Evolutionary conservation across 441 rosid species (phyloP), one percentile per base, ranked within the genome.

Genomic region (Adansonia gregorii): DNA sequence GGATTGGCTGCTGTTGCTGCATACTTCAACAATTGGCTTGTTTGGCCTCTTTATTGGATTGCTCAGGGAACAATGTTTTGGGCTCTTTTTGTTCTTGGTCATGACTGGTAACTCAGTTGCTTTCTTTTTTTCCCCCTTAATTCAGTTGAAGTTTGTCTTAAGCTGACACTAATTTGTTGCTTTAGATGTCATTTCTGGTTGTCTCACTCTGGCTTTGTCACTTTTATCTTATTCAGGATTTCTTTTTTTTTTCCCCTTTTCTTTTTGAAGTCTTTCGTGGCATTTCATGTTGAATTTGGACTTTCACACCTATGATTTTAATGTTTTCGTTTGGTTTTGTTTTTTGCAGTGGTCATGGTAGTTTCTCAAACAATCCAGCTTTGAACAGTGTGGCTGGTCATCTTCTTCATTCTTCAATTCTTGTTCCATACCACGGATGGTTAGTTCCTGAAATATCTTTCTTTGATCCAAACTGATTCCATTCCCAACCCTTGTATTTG

Each of bases 381-480:
- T 82, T 95, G 76, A 95, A 95, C 72, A 89, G 93, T 79, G 94
- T 94, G 56, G 89, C 87, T 17, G 99, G 98, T 24, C 98, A 95
- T 85, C 78, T 95, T 58, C 87, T 95, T 59, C 98, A 95, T 85
- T 95, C 97, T 45, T 92, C 99, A 45, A 94, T 95, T 72, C 90
- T 95, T 17, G 99, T 92, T 17, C 99, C 98, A 67, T 95, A 95
- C 75, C 95, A 95, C 88, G 99, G 98, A 85, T 95, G 99, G 99
- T 95, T 71, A 77, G 67, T 43, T 68, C 31, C 43, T 60, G 15
- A 61, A 14, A 0, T 4, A 8, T 2, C 12, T 8, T 55, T 7
- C 10, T 39, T 35, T 10, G 7, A 2, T 9, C 39, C 20, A 31
- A 54, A 10, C 39, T 31, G 39, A 31, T 31, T 31, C 39, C 39